These are phyloP conservation scores for Arthrobotrys conoides DNA, from an alignment of 2,329 filamentous ascomycete genomes.

Conservation along the genomic window DNA sequence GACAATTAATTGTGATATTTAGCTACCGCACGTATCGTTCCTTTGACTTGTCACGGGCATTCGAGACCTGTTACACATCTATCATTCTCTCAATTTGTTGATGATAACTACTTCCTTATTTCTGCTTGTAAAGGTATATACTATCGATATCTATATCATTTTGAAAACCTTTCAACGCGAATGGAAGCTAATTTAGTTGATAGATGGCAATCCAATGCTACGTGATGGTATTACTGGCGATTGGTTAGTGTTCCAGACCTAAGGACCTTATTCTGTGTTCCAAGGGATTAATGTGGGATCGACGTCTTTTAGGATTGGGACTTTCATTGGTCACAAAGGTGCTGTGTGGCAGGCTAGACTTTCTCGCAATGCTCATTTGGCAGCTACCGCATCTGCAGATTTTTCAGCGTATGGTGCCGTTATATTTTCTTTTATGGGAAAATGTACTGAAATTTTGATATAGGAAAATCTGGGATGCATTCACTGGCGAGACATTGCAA, in stretches of 20 bases:
- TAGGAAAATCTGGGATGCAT: slow-evolving; percentile 97
- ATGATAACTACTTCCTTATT: slow-evolving; percentile 90
- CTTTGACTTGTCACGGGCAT: slow-evolving; percentile 93
- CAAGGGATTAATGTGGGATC: slow-evolving; percentile 39
- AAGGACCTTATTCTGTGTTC: background rate
- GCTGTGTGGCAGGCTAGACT: slow-evolving; percentile 96
- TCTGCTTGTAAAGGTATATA: slow-evolving; percentile 86
- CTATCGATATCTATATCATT: slow-evolving; percentile 15
- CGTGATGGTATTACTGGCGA: slow-evolving; percentile 95
- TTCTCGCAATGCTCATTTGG: slow-evolving; percentile 86
- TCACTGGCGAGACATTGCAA: slow-evolving; percentile 88
- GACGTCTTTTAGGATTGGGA: slow-evolving; percentile 79
- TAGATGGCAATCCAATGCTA: slow-evolving; percentile 98
- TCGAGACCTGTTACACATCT: slow-evolving; percentile 92
- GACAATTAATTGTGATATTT: slow-evolving; percentile 1
- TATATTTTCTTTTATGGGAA: background rate
- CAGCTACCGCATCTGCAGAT: slow-evolving; percentile 94
- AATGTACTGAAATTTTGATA: slow-evolving; percentile 65
- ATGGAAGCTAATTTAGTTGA: slow-evolving; percentile 44
- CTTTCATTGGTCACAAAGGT: slow-evolving; percentile 97
- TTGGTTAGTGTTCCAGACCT: slow-evolving; percentile 76
- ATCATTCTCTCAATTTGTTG: slow-evolving; percentile 85
- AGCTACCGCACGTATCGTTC: slow-evolving; percentile 74
- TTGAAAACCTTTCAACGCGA: slow-evolving; percentile 1
- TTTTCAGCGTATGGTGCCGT: slow-evolving; percentile 83